phyloP scores from a whole-genome alignment of 2,329 filamentous ascomycete species.

The Diplodia seriata region DNA sequence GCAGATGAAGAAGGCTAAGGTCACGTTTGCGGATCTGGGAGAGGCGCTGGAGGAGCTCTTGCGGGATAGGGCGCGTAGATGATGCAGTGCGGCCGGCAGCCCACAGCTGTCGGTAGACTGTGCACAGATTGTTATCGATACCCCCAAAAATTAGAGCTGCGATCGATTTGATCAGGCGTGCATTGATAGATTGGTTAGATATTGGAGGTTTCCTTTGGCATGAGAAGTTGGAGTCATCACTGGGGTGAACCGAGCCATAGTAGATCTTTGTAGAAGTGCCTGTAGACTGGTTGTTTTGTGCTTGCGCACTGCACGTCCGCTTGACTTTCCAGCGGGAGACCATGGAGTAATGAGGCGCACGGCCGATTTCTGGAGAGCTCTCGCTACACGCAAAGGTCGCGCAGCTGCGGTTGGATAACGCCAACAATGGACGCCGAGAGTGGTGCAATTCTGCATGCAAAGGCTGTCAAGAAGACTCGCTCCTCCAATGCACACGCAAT shows the following conservation, averaged over 20 bases:
- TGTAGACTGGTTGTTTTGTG: background rate
- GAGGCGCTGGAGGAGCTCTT: conserved; percentile 45
- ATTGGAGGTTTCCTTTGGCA: conserved; percentile 1
- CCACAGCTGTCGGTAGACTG: no score
- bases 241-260: no score
- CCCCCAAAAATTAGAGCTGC: conserved; percentile 10
- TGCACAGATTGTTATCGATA: conserved; percentile 34
- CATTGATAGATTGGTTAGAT: conserved; percentile 5
- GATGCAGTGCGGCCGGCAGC: no score
- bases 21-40: conserved; percentile 49
- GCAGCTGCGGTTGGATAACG: background rate
- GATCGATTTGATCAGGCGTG: background rate
- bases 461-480: background rate
- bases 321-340: background rate
- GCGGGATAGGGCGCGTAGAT: conserved; percentile 1
- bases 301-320: background rate
- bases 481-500: background rate
- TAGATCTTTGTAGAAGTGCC: background rate
- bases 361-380: background rate
- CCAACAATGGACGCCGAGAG: background rate
- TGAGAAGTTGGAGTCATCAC: no score
- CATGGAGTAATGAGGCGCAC: background rate
- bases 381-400: background rate
- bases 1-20: conserved; percentile 37
- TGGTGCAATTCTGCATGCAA: background rate